A percentile compares a stretch with the other conserved stretches of the same genome.
Conservation (phyloP, 495 filamentous ascomycete species). For the Gamarada debralockiae region DNA sequence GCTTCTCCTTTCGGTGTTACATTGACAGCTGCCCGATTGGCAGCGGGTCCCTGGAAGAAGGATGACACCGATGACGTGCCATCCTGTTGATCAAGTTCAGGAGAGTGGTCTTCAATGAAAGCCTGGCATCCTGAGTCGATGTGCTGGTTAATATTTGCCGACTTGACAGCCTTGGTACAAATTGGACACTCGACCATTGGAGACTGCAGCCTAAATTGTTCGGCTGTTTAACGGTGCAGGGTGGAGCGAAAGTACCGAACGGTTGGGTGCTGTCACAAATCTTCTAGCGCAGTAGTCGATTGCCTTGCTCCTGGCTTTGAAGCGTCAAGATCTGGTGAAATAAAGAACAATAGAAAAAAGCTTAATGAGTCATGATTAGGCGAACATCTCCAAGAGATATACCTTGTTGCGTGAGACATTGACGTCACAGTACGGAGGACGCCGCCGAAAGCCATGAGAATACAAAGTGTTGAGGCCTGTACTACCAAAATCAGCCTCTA, state of each 20-base stretch:
- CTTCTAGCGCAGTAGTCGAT: no score
- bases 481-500: no score
- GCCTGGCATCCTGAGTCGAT: slow-evolving; percentile 76
- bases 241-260: neutral
- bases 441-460: no score
- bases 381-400: no score
- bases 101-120: slow-evolving; percentile 41
- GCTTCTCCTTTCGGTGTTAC: slow-evolving; percentile 10
- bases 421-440: no score
- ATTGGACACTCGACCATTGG: slow-evolving; percentile 80
- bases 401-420: no score
- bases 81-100: slow-evolving; percentile 36
- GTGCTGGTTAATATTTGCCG: slow-evolving; percentile 79
- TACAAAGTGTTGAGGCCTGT: no score
- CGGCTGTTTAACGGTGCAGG: neutral
- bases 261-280: neutral
- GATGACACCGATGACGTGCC: slow-evolving; percentile 51
- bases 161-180: slow-evolving; percentile 69
- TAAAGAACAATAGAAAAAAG: no score
- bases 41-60: slow-evolving; percentile 72
- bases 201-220: neutral
- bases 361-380: no score
- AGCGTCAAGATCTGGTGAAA: no score
- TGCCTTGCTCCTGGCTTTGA: no score
- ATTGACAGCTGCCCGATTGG: slow-evolving; percentile 43